phyloP scores from a whole-genome alignment of 257 asterid species.

The Solanum pinnatisectum region DNA sequence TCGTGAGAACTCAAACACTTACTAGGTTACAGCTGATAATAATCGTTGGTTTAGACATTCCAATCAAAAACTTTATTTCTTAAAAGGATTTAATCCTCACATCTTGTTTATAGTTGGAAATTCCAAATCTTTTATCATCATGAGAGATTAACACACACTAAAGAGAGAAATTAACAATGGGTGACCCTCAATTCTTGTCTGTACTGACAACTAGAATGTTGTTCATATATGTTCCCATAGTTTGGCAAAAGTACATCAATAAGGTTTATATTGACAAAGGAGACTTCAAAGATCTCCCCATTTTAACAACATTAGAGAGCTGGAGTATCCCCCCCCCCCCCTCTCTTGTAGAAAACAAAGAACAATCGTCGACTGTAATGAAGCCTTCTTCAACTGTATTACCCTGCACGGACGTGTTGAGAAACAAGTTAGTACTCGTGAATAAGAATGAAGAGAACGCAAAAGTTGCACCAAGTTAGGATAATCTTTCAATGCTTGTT shows the following conservation, averaged over 20 bases:
- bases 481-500: not conserved
- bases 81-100: not conserved
- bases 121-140: not conserved
- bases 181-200: not conserved
- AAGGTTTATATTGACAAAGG: not conserved
- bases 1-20: not conserved
- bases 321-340: not conserved
- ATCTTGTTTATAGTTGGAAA: not conserved
- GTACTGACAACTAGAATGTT: not conserved
- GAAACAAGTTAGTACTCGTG: not conserved
- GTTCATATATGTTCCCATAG: not conserved
- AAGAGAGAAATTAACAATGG: not conserved
- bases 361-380: not conserved
- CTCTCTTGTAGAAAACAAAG: not conserved
- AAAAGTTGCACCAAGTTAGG: not conserved
- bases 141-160: not conserved
- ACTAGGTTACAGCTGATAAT: rapidly evolving
- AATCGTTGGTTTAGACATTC: not conserved
- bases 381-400: not conserved
- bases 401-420: not conserved
- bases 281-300: not conserved
- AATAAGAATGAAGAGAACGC: not conserved
- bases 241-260: not conserved
- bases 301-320: not conserved
- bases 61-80: not conserved